Evolutionary conservation across 257 asterid genomes (phyloP).

Genomic region (Apocynum venetum): DNA sequence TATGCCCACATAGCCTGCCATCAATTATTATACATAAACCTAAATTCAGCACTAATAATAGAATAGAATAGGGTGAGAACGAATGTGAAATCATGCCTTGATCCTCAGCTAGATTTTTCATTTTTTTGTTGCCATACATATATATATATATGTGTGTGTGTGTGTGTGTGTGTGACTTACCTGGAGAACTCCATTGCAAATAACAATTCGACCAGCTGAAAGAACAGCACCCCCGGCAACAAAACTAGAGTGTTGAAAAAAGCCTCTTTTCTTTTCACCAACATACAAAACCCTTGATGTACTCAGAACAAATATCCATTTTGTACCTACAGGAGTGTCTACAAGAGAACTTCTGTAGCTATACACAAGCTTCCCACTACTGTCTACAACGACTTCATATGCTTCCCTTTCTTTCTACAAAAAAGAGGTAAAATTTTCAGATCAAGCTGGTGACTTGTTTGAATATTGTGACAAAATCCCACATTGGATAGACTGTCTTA

Average conservation of each 20-base stretch:
- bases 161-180: slow-evolving; percentile 17
- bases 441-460: background rate
- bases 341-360: slow-evolving; percentile 48
- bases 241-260: slow-evolving; percentile 84
- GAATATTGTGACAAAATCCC: too few species aligned
- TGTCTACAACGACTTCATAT: slow-evolving; percentile 49
- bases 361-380: slow-evolving; percentile 52
- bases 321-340: slow-evolving; percentile 60
- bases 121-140: too few species aligned
- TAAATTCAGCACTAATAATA: too few species aligned
- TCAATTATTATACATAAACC: background rate
- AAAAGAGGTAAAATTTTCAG: slow-evolving; percentile 6
- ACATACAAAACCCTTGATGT: slow-evolving; percentile 59
- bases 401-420: slow-evolving; percentile 69
- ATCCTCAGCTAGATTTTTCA: too few species aligned
- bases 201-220: slow-evolving; percentile 75
- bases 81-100: too few species aligned
- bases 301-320: slow-evolving; percentile 85
- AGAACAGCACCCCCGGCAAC: slow-evolving; percentile 73
- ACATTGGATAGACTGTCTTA: too few species aligned
- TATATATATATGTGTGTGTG: too few species aligned
- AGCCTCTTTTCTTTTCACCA: slow-evolving; percentile 67
- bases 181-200: slow-evolving; percentile 64
- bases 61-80: too few species aligned
- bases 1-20: slow-evolving; percentile 81